Evolutionary conservation across 805 yeast species (phyloP).

Genomic region (Cyberlindnera euphorbiiphila): DNA sequence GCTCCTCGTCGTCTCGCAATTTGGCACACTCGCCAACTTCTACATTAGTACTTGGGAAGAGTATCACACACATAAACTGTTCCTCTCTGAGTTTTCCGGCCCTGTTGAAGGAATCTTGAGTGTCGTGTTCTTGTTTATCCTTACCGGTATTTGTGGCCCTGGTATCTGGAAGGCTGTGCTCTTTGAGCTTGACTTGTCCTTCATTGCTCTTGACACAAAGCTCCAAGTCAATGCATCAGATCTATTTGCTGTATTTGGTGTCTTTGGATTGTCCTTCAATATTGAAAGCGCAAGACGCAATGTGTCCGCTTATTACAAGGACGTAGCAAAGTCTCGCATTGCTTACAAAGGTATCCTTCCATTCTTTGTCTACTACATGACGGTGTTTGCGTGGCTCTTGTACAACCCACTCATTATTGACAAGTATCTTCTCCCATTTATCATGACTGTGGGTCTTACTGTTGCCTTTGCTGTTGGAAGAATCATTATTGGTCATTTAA

Average conservation of each 20-base stretch:
- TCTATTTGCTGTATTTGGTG: slow-evolving; percentile 48
- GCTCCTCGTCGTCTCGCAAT: slow-evolving; percentile 57
- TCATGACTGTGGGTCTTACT: slow-evolving; percentile 67
- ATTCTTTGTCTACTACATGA: slow-evolving; percentile 40
- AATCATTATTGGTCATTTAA: slow-evolving; percentile 82
- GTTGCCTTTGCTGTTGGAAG: slow-evolving; percentile 88
- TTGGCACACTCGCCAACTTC: slow-evolving; percentile 75
- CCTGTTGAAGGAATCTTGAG: slow-evolving; percentile 92
- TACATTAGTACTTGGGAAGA: slow-evolving; percentile 95
- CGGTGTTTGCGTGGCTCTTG: slow-evolving; percentile 38
- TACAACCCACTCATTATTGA: slow-evolving; percentile 43
- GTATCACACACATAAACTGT: slow-evolving; percentile 81
- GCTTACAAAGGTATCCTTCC: slow-evolving; percentile 64
- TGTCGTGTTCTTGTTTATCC: slow-evolving; percentile 47
- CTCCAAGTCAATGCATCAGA: slow-evolving; percentile 38
- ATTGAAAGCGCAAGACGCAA: slow-evolving; percentile 63
- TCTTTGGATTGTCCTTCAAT: slow-evolving; percentile 56
- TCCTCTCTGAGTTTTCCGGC: slow-evolving; percentile 76
- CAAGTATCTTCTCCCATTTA: slow-evolving; percentile 47
- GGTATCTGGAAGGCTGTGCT: slow-evolving; percentile 54
- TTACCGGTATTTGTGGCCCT: slow-evolving; percentile 71
- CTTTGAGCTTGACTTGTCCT: slow-evolving; percentile 31
- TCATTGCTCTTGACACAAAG: slow-evolving; percentile 8
- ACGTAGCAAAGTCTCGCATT: slow-evolving; percentile 24
- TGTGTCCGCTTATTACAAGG: slow-evolving; percentile 45